Conservation (phyloP, 2,329 filamentous ascomycete genomes). For the Colletotrichum eremochloae region DNA sequence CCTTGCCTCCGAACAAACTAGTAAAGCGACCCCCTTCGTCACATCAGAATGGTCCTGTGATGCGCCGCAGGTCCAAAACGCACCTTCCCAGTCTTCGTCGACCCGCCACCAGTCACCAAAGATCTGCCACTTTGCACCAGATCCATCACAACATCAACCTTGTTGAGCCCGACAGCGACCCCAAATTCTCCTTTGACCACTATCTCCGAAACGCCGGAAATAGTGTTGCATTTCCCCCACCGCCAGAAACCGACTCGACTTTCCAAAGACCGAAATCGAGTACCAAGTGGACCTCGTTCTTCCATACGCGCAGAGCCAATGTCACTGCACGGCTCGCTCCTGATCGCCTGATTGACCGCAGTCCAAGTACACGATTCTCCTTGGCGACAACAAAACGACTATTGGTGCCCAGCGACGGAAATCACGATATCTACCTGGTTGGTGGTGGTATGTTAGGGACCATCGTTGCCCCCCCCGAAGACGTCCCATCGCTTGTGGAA, state of each 20-base stretch:
- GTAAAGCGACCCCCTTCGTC: slow-evolving; percentile 78
- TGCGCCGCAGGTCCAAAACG: slow-evolving; percentile 66
- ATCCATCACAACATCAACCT: slow-evolving; percentile 52
- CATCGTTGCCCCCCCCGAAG: slow-evolving; percentile 7
- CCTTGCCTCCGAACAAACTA: slow-evolving; percentile 78
- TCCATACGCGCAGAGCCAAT: slow-evolving; percentile 60
- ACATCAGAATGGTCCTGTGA: slow-evolving; percentile 58
- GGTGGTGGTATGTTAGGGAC: slow-evolving; percentile 40
- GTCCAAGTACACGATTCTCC: slow-evolving; percentile 38
- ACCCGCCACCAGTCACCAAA: slow-evolving; percentile 84
- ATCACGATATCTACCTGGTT: slow-evolving; percentile 44
- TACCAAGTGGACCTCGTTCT: slow-evolving; percentile 68
- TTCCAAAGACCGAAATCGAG: slow-evolving; percentile 38
- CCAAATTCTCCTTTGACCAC: slow-evolving; percentile 42
- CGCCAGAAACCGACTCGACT: slow-evolving; percentile 7
- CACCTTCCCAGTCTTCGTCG: slow-evolving; percentile 76
- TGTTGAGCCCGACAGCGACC: slow-evolving; percentile 32
- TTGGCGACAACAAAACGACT: slow-evolving; percentile 48
- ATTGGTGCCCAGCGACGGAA: slow-evolving; percentile 47
- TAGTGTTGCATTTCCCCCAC: not conserved
- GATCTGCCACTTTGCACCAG: slow-evolving; percentile 77
- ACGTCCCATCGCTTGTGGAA: slow-evolving; percentile 19
- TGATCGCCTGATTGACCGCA: slow-evolving; percentile 49
- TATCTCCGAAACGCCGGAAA: slow-evolving; percentile 14
- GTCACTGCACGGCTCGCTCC: slow-evolving; percentile 47